Percentiles rank a stretch among this genome's conserved stretches.
Conservation (phyloP, 371 early-diverging fungal species). For the Mortierella sp. region DNA sequence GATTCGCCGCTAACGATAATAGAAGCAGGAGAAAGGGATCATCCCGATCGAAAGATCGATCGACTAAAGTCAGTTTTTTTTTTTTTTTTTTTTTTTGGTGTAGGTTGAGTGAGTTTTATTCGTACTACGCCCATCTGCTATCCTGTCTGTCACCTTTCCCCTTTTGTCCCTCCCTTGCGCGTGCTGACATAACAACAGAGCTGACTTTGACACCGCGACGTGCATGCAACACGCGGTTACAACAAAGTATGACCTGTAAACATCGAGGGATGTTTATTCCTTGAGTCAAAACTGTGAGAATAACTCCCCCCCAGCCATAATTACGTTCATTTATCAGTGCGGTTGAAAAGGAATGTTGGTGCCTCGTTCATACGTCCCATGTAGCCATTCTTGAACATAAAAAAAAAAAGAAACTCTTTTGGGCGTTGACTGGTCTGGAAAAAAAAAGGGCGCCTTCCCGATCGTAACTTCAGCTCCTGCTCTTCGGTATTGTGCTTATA, state of each 20-base stretch:
- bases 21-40: background rate
- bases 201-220: conserved; percentile 1
- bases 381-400: background rate
- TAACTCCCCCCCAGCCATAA: background rate
- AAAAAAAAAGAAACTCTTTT: background rate
- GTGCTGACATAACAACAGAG: conserved; percentile 7
- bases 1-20: conserved; percentile 33
- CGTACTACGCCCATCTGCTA: background rate
- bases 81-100: too few species aligned
- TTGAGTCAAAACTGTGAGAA: background rate
- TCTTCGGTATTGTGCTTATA: background rate
- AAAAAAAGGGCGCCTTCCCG: background rate
- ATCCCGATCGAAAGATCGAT: conserved; percentile 6
- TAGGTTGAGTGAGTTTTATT: background rate
- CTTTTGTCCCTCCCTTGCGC: background rate
- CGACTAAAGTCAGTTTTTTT: background rate
- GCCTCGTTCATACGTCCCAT: background rate
- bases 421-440: background rate
- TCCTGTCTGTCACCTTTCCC: background rate
- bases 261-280: too few species aligned
- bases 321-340: background rate
- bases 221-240: conserved; percentile 5
- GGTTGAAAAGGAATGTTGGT: background rate
- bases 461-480: background rate
- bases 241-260: background rate